Conservation (phyloP, 2,329 filamentous ascomycete species). For the Colletotrichum godetiae region DNA sequence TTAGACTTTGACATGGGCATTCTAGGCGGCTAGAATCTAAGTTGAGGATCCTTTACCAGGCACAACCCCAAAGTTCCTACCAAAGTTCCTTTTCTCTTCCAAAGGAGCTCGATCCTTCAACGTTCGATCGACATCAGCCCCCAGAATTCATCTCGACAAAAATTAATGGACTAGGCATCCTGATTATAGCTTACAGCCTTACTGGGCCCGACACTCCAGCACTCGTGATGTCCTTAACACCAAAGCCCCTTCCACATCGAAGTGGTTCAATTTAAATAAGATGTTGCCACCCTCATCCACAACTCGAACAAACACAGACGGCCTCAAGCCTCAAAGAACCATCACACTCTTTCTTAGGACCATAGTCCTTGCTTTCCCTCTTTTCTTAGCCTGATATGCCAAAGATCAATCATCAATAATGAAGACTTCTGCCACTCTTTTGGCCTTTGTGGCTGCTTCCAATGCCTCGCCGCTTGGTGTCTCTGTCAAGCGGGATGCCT, state of each 20-base stretch:
- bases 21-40: background rate
- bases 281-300: background rate
- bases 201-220: background rate
- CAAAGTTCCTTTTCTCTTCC: background rate
- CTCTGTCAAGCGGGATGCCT: background rate
- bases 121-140: background rate
- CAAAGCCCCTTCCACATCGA: background rate
- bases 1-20: background rate
- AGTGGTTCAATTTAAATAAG: background rate
- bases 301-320: background rate
- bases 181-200: background rate
- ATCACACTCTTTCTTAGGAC: background rate
- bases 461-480: constrained; percentile 1
- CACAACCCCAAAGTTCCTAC: background rate
- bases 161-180: background rate
- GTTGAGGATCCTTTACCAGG: background rate
- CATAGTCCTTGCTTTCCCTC: background rate
- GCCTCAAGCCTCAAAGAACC: background rate
- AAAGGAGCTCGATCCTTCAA: background rate
- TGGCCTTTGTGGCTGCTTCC: background rate
- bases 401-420: background rate
- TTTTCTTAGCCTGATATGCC: background rate
- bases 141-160: background rate
- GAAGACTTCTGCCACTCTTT: constrained; percentile 3
- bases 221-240: background rate